Base-by-base conservation (phyloP, 495 filamentous ascomycete species). In the Chaetomium fimeti region DNA sequence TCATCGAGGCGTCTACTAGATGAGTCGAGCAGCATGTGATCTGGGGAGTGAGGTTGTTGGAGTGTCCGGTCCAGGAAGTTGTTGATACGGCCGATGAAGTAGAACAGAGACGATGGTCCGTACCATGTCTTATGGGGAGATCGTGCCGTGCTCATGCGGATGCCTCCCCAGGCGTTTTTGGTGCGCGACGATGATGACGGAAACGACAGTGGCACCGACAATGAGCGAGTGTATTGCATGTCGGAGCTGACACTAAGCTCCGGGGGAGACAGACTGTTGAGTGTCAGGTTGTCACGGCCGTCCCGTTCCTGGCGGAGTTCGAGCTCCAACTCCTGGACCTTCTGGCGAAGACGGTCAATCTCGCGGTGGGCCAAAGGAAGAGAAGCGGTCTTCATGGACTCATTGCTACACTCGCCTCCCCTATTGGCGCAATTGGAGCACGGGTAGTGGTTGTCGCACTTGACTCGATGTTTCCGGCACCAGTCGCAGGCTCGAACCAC, bases 21-120 rank as follows among this genome's bases (percentile, higher is more conserved):
- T 32, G 52, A 54, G 18, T 54, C 27, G 52, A 54, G 52, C 28
- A 54, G 28, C 52, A 54, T 54, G 52, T 54, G 52, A 32, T 54
- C 52, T n/a, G 52, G 28, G 28, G 28, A 54, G 52, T 54, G 52
- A 28, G 52, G 27, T 28, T 54, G 52, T 36, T 54, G 16, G 28
- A 54, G 52, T 16, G 16, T 54, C 20, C 52, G 28, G 8, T 24
- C 28, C 27, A 54, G 18, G 28, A 54, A 54, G 52, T 32, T 32
- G 52, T 54, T 54, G 52, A 54, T 54, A 28, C 52, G 52, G 52
- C 52, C 52, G 52, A 54, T 54, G 52, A 54, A 54, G 52, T 32
- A 54, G 28, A 54, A 54, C 16, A 54, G 52, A 28, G 52, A 54
- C 16, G 52, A 54, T 5, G 52, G 52, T 1, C 52, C 52, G 16